Conservation (phyloP, 2,329 filamentous ascomycete genomes). For the Macrophomina tecta region DNA sequence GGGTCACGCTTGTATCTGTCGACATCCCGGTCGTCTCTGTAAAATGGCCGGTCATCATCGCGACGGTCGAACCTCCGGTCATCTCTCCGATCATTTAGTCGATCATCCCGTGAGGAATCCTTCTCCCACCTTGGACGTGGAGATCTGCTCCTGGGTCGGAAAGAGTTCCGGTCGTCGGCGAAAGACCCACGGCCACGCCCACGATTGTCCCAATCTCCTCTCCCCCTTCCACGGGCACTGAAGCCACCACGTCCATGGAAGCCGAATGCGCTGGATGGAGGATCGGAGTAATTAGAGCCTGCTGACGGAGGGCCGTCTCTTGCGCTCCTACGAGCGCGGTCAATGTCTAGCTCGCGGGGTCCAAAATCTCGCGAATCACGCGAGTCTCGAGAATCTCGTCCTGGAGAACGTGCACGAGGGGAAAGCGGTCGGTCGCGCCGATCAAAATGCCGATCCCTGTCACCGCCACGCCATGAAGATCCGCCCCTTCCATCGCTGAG, state of each 20-base stretch:
- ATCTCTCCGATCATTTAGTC: constrained; percentile 47
- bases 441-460: constrained; percentile 54
- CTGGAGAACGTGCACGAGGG: constrained; percentile 68
- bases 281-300: constrained; percentile 73
- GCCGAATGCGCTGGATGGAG: constrained; percentile 57
- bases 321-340: constrained; percentile 70
- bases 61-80: constrained; percentile 53
- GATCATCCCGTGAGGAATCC: constrained; percentile 46
- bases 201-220: constrained; percentile 58
- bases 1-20: constrained; percentile 48
- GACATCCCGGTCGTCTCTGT: constrained; percentile 46
- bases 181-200: constrained; percentile 57
- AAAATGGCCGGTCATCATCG: constrained; percentile 47
- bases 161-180: constrained; percentile 59
- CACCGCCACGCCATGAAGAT: constrained; percentile 57
- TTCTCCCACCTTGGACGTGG: constrained; percentile 65
- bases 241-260: constrained; percentile 58
- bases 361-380: constrained; percentile 66
- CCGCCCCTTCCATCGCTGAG: constrained; percentile 68
- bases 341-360: constrained; percentile 69
- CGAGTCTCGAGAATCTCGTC: constrained; percentile 63
- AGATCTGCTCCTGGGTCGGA: constrained; percentile 68
- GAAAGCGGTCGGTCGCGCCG: constrained; percentile 67
- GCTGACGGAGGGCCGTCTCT: constrained; percentile 76
- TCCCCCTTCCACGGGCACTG: constrained; percentile 49